Evolutionary conservation across 129 eudicot species (phyloP).

Genomic region (carrot (Daucus carota)): DNA sequence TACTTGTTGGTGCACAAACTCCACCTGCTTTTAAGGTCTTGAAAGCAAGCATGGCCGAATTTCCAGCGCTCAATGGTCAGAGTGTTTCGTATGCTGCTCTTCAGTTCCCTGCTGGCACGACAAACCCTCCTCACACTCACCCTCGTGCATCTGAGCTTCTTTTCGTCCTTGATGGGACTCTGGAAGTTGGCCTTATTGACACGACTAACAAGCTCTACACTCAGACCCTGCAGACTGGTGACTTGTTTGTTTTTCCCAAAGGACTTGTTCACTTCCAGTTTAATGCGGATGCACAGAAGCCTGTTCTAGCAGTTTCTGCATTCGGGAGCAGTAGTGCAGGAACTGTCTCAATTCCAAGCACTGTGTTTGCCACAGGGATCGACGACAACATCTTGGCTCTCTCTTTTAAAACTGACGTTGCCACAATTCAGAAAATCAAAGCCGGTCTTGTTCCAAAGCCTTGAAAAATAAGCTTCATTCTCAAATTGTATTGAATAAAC

Average conservation of each 20-base stretch:
- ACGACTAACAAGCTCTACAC: slow-evolving; percentile 1
- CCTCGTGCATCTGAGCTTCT: slow-evolving; percentile 7
- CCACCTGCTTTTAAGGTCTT: background rate
- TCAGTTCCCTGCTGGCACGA: slow-evolving; percentile 7
- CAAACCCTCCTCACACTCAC: slow-evolving; percentile 11
- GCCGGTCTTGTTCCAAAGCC: background rate
- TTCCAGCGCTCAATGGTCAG: background rate
- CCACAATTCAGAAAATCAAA: slow-evolving; percentile 3
- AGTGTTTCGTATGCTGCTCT: slow-evolving; percentile 6
- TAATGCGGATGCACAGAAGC: background rate
- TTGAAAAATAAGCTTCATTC: background rate
- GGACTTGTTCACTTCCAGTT: slow-evolving; percentile 6
- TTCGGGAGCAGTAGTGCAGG: slow-evolving; percentile 1
- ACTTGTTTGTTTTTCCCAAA: slow-evolving; percentile 3
- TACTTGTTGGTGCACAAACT: background rate
- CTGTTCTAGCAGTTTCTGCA: slow-evolving; percentile 4
- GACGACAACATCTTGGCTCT: slow-evolving; percentile 5
- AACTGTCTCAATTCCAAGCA: slow-evolving; percentile 4
- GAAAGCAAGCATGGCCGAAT: background rate
- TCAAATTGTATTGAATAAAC: too few relatives aligned
- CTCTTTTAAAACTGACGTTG: background rate
- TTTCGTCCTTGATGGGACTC: background rate
- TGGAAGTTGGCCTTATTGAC: background rate
- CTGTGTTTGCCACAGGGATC: background rate
- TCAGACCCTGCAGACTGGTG: slow-evolving; percentile 7